These are phyloP conservation scores for Lentinula aciculospora DNA, from an alignment of 768 basidiomycete species.

Conservation along the genomic window DNA sequence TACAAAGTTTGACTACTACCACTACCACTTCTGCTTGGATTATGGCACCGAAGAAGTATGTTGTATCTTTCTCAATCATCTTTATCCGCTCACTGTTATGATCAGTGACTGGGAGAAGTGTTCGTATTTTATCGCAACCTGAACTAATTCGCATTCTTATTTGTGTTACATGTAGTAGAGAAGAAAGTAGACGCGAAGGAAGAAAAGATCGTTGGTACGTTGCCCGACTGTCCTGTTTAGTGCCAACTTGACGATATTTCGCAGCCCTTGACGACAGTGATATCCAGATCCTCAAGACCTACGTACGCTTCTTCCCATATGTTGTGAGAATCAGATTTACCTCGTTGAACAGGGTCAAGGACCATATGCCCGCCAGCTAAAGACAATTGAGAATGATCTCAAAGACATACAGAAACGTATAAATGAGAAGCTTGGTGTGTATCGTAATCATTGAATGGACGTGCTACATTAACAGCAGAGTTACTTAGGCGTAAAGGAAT, in stretches of 20 bases:
- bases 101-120: slow-evolving; percentile 98
- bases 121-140: slow-evolving; percentile 27
- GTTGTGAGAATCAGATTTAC: background rate
- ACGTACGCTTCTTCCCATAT: slow-evolving; percentile 46
- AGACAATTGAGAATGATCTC: slow-evolving; percentile 87
- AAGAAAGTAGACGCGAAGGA: slow-evolving; percentile 87
- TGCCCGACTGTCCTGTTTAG: background rate
- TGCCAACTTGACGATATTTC: slow-evolving; percentile 8
- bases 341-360: slow-evolving; percentile 79
- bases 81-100: slow-evolving; percentile 10
- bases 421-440: slow-evolving; percentile 91
- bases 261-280: slow-evolving; percentile 95
- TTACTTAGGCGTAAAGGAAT: slow-evolving; percentile 84
- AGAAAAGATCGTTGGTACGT: slow-evolving; percentile 85
- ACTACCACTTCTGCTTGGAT: slow-evolving; percentile 15
- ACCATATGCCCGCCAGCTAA: slow-evolving; percentile 85
- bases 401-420: slow-evolving; percentile 96
- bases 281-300: slow-evolving; percentile 98
- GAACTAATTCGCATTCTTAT: slow-evolving; percentile 4
- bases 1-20: slow-evolving; percentile 12
- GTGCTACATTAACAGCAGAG: background rate
- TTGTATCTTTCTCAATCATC: slow-evolving; percentile 11
- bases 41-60: slow-evolving; percentile 97
- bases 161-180: slow-evolving; percentile 46
- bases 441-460: background rate